Base-by-base conservation (phyloP, 2,329 filamentous ascomycete genomes). In the Elsinoe ampelina region DNA sequence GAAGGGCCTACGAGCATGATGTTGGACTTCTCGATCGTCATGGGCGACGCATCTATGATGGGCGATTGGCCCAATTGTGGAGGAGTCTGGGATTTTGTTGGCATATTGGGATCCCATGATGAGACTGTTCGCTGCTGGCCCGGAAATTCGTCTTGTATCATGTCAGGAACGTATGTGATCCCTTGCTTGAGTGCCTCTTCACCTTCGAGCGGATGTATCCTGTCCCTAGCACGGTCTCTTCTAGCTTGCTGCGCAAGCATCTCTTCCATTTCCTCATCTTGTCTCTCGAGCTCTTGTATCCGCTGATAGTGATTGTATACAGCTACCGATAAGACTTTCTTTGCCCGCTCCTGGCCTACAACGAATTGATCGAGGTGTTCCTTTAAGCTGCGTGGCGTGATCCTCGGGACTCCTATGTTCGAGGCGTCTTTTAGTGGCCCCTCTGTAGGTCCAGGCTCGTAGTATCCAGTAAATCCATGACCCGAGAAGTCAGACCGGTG, bases 231-330 rank as follows among this genome's bases (percentile, higher is more conserved):
- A 60, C 83, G 79, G 35, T 47, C 54, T 45, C 54, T 42, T 58
- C 86, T 78, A 66, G 85, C 82, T 59, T 83, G 80, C 68, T 90
- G 87, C 41, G 87, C 82, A 65, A 85, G 75, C 51, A 83, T 67
- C 71, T 86, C 87, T 60, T 89, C 85, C 42, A 88, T 82, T 65
- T 95, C 90, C 56, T 91, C 83, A 62, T 93, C 82, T 58, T 85
- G 82, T 50, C 89, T 78, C 65, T 89, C 80, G 20, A 86, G 67
- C 70, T 87, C 84, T 64, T 91, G 84, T 59, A 95, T 81, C 47
- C 88, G 83, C 71, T 96, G 89, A 68, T 97, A 96, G 69, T 98
- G 93, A 67, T 97, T 96, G 75, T 95, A 96, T 26, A 98, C 87
- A 5, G 92, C 90, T 2, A 92, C 86, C 61, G 89, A 93, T 61